Evolutionary conservation across 352 stramenopile genomes (phyloP), one percentile per base, ranked within the genome.

Genomic region (Pythium angustatum): DNA sequence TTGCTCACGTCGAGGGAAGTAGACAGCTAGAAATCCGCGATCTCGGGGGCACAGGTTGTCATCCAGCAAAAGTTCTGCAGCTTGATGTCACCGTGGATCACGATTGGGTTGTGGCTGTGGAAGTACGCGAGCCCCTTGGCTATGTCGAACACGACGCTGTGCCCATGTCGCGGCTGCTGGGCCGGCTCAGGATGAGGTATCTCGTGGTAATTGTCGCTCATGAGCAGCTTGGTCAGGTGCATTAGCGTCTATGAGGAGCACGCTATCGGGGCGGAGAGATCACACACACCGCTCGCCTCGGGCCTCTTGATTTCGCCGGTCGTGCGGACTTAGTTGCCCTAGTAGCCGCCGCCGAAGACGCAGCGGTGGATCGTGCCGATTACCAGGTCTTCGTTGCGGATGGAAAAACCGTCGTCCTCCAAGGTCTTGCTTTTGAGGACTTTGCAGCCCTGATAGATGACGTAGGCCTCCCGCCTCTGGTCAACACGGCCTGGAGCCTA

Each of bases 241-340:
- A 97, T 76, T 27, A 98, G 75, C 67, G 98, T 98, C 28, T 90
- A 99, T 98, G 69, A 98, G 99, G 12, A 99, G 78, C 61, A 98
- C 97, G 57, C 99, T 98, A 74, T 99, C 99, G 9, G 97, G 96
- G 77, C 99, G 96, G 58, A 97, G 77, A 57, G 99, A 88, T 2
- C 85, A 81, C 45, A 81, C 48, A 93, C 85, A 7, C 76, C 75
- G 48, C 79, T 90, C 34, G 91, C 83, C 48, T 91, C 77, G 34
- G 94, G 72, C 64, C 93, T 93, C 66, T 94, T 95, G 62, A 95
- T 90, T 36, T 83, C 85, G 0, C 94, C 85, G 9, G 81, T 80
- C 2, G 83, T 93, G 22, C 85, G 83, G 56, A 94, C 91, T 80
- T 94, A 94, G 61, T 70, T 89, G 58, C 83, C 85, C 57, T 90